These are phyloP conservation scores for Maudiozyma turicensis DNA, from an alignment of 805 yeast species.

Conservation along the genomic window DNA sequence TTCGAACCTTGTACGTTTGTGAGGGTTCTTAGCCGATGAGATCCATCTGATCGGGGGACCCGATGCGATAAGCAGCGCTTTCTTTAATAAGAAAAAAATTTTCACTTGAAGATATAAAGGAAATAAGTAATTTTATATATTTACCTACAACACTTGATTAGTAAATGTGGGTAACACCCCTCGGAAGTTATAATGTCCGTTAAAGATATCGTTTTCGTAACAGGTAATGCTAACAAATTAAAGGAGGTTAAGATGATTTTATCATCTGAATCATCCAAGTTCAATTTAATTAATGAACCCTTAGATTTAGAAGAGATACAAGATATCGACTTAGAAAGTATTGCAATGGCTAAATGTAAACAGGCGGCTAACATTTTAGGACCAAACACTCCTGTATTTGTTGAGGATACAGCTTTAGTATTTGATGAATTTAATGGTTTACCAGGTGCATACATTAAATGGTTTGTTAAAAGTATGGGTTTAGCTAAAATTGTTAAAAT, in stretches of 20 bases:
- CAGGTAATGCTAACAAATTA: slow-evolving; percentile 85
- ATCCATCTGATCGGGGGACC: no score
- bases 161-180: no score
- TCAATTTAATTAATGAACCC: slow-evolving; percentile 45
- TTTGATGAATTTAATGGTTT: slow-evolving; percentile 71
- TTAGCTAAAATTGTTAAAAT: slow-evolving; percentile 66
- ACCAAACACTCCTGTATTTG: slow-evolving; percentile 69
- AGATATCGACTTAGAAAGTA: slow-evolving; percentile 69
- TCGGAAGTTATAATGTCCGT: not conserved
- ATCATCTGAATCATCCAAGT: slow-evolving; percentile 4
- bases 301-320: slow-evolving; percentile 87
- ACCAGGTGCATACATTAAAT: slow-evolving; percentile 93
- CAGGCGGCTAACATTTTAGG: slow-evolving; percentile 54
- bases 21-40: no score
- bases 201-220: slow-evolving; percentile 51
- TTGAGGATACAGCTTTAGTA: slow-evolving; percentile 89
- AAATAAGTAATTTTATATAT: no score
- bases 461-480: slow-evolving; percentile 79
- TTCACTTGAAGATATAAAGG: no score
- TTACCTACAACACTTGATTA: no score
- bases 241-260: slow-evolving; percentile 76
- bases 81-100: no score
- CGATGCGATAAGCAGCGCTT: no score
- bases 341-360: slow-evolving; percentile 67
- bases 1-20: no score